Base-by-base conservation (phyloP, 2,329 filamentous ascomycete genomes). In the Neofusicoccum sp. region DNA sequence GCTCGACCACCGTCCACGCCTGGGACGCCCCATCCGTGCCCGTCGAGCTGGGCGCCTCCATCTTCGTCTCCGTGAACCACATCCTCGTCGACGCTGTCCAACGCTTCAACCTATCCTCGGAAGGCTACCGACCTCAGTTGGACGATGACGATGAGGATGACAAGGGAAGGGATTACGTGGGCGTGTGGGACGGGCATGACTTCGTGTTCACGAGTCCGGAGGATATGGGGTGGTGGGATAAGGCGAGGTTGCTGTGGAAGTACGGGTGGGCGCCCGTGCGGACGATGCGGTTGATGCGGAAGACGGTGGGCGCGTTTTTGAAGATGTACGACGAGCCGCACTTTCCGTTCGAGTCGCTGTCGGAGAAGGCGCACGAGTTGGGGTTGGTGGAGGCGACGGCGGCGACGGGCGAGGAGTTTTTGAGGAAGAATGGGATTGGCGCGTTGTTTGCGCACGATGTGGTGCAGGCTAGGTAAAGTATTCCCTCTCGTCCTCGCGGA, bases 11-110 rank as follows among this genome's bases (percentile, higher is more conserved):
- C 0, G 89, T 97, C 16, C 81, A 93, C 70, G 88, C 87, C 2
- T 94, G 90, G 73, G 84, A 86, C 66, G 83, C 94, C 69, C 81
- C 87, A 1, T 67, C 79, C 0, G 80, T 88, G 43, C 89, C 90
- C 1, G 85, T 97, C 39, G 95, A 99, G 75, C 82, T 98, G 1
- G 95, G 95, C 14, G 95, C 91, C 9, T 94, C 90, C 65, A 97
- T 98, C 69, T 99, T 98, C 73, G 91, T 98, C 48, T 76, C 89
- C 54, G 85, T 90, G 47, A 99, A 98, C 72, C 81, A 87, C 43
- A 97, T 96, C 70, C 84, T 99, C 43, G 86, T 88, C 69, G 88
- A 90, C 61, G 90, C 93, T 0, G 87, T 86, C 6, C 78, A 84
- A 36, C 82, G 85, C 12, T 93, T 97, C 72, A 86, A 86, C n/a